Conservation (phyloP, 2,329 filamentous ascomycete genomes). For the Macrophomina phaseolina region DNA sequence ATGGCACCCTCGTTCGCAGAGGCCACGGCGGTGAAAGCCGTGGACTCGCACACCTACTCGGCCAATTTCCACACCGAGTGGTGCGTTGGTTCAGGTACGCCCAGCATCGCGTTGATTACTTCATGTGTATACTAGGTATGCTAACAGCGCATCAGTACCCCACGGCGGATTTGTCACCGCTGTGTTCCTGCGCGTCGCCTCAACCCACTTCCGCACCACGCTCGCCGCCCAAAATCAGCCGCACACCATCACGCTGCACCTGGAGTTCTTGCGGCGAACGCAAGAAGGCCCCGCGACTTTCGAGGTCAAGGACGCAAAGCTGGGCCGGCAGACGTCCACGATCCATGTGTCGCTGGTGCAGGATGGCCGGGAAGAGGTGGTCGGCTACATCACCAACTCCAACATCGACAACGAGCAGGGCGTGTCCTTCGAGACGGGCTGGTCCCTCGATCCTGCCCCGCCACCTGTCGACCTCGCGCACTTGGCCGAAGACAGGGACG, state of each 20-base stretch:
- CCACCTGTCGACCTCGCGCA: conserved; percentile 50
- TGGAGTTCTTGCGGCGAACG: conserved; percentile 70
- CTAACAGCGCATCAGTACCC: conserved; percentile 58
- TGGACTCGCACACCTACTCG: conserved; percentile 64
- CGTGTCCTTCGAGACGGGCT: conserved; percentile 61
- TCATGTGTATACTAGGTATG: background rate
- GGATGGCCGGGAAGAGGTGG: conserved; percentile 63
- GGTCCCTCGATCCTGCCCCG: conserved; percentile 55
- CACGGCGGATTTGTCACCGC: conserved; percentile 74
- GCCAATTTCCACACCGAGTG: conserved; percentile 63
- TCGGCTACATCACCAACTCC: conserved; percentile 69
- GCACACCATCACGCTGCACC: conserved; percentile 67
- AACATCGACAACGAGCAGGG: conserved; percentile 67
- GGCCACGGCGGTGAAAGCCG: conserved; percentile 55
- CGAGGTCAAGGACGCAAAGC: conserved; percentile 66
- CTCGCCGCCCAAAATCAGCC: conserved; percentile 65
- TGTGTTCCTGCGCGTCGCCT: conserved; percentile 64
- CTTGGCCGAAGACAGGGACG: conserved; percentile 51
- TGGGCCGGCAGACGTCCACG: conserved; percentile 67
- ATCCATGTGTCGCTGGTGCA: conserved; percentile 68
- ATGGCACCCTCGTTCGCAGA: conserved; percentile 50
- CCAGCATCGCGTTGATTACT: conserved; percentile 48
- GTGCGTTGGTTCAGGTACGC: conserved; percentile 69
- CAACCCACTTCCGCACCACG: conserved; percentile 64
- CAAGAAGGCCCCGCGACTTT: conserved; percentile 62